These are phyloP conservation scores for Epichloe amarillans DNA, from an alignment of 2,329 filamentous ascomycete species.

Conservation along the genomic window DNA sequence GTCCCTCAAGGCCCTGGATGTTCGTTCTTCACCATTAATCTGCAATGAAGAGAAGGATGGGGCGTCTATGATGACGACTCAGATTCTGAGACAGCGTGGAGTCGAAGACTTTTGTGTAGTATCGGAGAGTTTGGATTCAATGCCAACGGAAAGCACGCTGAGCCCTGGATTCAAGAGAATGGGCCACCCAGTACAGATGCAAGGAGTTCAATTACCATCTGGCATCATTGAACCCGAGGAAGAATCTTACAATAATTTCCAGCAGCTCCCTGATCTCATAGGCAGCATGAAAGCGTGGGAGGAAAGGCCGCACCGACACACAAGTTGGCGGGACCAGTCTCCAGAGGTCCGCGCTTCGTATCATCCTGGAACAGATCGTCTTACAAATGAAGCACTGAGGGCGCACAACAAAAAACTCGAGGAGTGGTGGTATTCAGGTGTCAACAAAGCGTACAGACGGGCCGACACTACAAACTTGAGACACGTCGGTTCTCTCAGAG, in stretches of 20 bases:
- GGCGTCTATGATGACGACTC: slow-evolving; percentile 11
- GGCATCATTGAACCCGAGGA: neutral
- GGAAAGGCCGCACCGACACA: neutral
- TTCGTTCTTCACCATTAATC: slow-evolving; percentile 2
- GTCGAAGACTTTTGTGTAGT: slow-evolving; percentile 8
- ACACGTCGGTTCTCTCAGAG: neutral
- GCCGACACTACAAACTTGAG: neutral
- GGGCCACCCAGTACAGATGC: neutral
- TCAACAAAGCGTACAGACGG: neutral
- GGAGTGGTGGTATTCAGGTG: slow-evolving; percentile 6
- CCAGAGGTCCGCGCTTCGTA: slow-evolving; percentile 1
- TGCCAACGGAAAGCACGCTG: neutral
- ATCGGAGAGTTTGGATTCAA: neutral
- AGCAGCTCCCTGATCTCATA: neutral
- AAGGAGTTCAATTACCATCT: neutral
- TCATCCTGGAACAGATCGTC: slow-evolving; percentile 9
- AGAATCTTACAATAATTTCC: neutral
- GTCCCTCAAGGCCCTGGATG: slow-evolving; percentile 18
- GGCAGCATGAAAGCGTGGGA: neutral
- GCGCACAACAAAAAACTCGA: slow-evolving; percentile 4
- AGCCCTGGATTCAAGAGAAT: neutral
- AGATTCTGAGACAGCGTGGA: slow-evolving; percentile 12
- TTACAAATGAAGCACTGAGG: slow-evolving; percentile 12
- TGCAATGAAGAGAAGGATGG: slow-evolving; percentile 13
- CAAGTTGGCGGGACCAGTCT: slow-evolving; percentile 2